These are phyloP conservation scores for Pleurotus djamor DNA, from an alignment of 768 basidiomycete genomes.

Conservation along the genomic window DNA sequence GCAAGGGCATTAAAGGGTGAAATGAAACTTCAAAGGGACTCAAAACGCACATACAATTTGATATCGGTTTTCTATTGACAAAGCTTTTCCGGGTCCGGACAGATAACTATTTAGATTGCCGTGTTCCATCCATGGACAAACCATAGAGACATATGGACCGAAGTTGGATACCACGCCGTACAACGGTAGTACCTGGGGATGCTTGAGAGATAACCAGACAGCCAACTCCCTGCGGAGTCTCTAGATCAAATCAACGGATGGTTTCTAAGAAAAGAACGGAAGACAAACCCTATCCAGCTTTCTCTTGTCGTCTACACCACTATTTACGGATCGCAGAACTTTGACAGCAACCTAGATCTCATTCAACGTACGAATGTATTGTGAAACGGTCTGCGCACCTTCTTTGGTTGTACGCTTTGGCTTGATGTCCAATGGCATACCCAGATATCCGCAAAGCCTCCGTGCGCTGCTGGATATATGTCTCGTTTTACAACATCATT, in stretches of 20 bases:
- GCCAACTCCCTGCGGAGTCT: neutral
- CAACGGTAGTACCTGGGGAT: neutral
- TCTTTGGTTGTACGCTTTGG: neutral
- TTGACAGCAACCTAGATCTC: constrained; percentile 13
- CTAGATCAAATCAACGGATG: no score
- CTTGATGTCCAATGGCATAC: constrained; percentile 3
- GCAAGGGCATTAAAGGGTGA: neutral
- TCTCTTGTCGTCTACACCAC: neutral
- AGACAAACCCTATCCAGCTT: constrained; percentile 6
- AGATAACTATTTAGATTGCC: constrained; percentile 4
- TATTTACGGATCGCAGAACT: constrained; percentile 2
- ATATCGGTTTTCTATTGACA: neutral
- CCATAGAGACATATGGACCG: constrained; percentile 6
- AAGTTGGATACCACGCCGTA: neutral
- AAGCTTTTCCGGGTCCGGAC: neutral
- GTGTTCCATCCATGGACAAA: constrained; percentile 6
- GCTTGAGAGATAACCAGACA: neutral
- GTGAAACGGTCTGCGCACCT: no score
- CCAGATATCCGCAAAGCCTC: constrained; percentile 7
- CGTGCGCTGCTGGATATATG: neutral
- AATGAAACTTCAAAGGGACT: no score
- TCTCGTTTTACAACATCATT: neutral
- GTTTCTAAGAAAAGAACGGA: no score
- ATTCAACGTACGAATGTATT: no score
- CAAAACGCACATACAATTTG: neutral